phyloP scores from a whole-genome alignment of 176 grass and related monocot species.

The Ensete ventricosum region DNA sequence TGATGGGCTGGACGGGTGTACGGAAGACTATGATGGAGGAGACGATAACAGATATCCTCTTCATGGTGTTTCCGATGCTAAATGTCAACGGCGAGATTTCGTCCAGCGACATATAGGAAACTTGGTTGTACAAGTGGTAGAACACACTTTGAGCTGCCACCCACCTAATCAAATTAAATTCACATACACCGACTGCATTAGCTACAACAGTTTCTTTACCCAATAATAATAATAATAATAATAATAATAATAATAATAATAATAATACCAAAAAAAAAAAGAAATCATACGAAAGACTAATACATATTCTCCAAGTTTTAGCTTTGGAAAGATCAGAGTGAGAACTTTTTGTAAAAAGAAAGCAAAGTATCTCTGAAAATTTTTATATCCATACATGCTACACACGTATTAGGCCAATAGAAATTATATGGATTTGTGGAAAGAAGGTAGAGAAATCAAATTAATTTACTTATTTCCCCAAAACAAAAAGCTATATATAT shows the following conservation, averaged over 20 bases:
- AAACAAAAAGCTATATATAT: no score
- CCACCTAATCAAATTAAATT: not conserved
- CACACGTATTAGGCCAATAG: no score
- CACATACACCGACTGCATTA: not conserved
- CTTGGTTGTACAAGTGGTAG: not conserved
- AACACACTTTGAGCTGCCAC: not conserved
- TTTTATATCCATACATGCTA: no score
- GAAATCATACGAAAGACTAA: not conserved
- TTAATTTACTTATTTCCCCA: not conserved
- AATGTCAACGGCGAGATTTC: not conserved
- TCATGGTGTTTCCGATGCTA: not conserved
- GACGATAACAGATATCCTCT: conserved; percentile 1
- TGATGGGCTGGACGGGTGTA: not conserved
- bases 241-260: no score
- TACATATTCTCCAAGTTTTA: not conserved
- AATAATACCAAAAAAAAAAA: not conserved
- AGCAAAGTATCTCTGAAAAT: no score
- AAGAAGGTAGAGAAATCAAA: not conserved
- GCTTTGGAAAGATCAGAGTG: no score
- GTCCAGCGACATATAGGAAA: not conserved
- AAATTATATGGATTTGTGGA: not conserved
- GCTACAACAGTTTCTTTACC: not conserved
- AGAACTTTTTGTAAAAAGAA: no score
- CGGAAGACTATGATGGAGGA: not conserved
- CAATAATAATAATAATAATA: no score